Evolutionary conservation across 176 grass and related monocot genomes (phyloP).

Genomic region (Bromus sterilis): DNA sequence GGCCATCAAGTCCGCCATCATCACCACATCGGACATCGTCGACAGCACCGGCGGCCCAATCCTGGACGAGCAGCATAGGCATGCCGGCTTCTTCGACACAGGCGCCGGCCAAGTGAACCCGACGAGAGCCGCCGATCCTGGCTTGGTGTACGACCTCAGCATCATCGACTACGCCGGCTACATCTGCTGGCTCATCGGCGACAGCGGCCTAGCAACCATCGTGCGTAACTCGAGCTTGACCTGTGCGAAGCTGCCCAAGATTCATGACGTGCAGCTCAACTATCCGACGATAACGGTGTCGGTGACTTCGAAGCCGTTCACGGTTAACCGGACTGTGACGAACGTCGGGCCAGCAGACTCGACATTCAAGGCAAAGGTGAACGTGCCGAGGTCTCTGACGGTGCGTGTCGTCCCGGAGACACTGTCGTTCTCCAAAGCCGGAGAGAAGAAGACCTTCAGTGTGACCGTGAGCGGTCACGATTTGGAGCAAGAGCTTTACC

Average conservation of each 20-base stretch:
- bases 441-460: conserved; percentile 19
- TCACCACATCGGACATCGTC: conserved; percentile 19
- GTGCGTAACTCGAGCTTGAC: neutral
- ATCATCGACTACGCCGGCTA: conserved; percentile 16
- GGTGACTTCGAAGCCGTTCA: neutral
- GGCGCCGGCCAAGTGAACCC: conserved; percentile 44
- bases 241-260: neutral
- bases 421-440: neutral
- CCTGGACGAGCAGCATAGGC: neutral
- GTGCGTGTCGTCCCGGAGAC: conserved; percentile 1
- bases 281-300: conserved; percentile 26
- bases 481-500: neutral
- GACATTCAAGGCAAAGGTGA: conserved; percentile 1
- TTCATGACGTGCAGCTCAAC: neutral
- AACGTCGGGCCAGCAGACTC: conserved; percentile 13
- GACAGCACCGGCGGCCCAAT: neutral
- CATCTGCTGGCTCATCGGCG: conserved; percentile 16
- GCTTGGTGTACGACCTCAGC: conserved; percentile 33
- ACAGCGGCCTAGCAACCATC: accelerated
- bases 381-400: neutral
- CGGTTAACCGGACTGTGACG: conserved; percentile 14
- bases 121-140: neutral
- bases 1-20: conserved; percentile 35
- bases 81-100: neutral
- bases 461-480: conserved; percentile 6